Evolutionary conservation across 371 early-diverging fungal genomes (phyloP).

Genomic region (Lichtheimia hyalospora): DNA sequence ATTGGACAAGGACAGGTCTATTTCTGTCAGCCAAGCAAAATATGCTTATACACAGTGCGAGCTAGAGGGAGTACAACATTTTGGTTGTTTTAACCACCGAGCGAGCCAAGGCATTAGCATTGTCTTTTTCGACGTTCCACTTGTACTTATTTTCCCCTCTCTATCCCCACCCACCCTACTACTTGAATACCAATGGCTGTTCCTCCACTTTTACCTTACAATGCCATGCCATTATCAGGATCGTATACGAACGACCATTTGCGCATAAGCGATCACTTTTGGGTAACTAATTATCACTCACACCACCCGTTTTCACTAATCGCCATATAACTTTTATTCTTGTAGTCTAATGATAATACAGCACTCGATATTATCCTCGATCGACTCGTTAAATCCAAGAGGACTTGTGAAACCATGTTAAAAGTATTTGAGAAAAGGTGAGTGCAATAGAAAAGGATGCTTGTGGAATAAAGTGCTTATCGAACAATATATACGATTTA

Average conservation of each 20-base stretch:
- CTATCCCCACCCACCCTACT: not conserved
- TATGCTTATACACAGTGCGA: too few species aligned
- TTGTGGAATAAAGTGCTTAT: not conserved
- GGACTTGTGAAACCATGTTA: constrained; percentile 8
- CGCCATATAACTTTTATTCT: not conserved
- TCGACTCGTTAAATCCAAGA: constrained; percentile 6
- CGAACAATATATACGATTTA: not conserved
- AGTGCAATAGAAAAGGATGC: not conserved
- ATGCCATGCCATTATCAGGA: not conserved
- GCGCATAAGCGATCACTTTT: constrained; percentile 6
- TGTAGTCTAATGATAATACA: constrained; percentile 4
- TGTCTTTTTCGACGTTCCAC: too few species aligned
- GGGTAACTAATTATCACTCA: not conserved
- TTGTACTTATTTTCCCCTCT: not conserved
- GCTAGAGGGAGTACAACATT: too few species aligned
- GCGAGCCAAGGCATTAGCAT: too few species aligned
- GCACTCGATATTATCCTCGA: constrained; percentile 8
- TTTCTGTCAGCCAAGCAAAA: too few species aligned
- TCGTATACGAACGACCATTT: too few species aligned
- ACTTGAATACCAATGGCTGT: not conserved
- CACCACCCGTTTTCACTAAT: not conserved
- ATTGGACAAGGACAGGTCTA: too few species aligned
- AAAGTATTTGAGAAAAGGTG: constrained; percentile 13
- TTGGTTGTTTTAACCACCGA: too few species aligned
- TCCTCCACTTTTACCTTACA: not conserved